phyloP scores from a whole-genome alignment of 1,284 basidiomycete genomes.

The Sporisorium exsertum region DNA sequence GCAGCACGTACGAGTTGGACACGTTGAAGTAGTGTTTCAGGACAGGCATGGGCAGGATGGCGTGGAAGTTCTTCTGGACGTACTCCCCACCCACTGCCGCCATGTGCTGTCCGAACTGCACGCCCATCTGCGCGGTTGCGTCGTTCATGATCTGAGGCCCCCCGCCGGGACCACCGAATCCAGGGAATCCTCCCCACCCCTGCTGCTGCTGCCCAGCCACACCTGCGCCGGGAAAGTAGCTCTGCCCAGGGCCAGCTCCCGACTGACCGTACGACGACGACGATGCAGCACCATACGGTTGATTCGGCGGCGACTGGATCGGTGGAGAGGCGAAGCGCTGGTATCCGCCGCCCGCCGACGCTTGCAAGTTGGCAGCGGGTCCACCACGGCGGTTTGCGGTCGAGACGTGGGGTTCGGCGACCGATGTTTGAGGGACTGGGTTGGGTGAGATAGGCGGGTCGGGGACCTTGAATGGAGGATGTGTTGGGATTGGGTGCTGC shows the following conservation, averaged over 20 bases:
- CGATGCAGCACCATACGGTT: slow-evolving; percentile 12
- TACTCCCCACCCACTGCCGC: slow-evolving; percentile 95
- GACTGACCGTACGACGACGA: slow-evolving; percentile 22
- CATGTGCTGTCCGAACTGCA: slow-evolving; percentile 92
- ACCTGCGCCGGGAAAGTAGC: slow-evolving; percentile 25
- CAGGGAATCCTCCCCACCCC: slow-evolving; percentile 30
- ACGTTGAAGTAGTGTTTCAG: slow-evolving; percentile 97
- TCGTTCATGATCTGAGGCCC: slow-evolving; percentile 77
- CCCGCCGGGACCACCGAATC: slow-evolving; percentile 19
- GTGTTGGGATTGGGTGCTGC: slow-evolving; percentile 67
- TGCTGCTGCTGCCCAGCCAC: slow-evolving; percentile 3
- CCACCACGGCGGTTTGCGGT: slow-evolving; percentile 33
- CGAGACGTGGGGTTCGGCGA: slow-evolving; percentile 45
- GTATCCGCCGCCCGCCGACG: slow-evolving; percentile 40
- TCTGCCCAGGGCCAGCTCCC: slow-evolving; percentile 3
- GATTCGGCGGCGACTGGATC: slow-evolving; percentile 33
- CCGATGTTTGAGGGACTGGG: slow-evolving; percentile 27
- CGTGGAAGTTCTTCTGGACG: slow-evolving; percentile 81
- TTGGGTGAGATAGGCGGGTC: slow-evolving; percentile 59
- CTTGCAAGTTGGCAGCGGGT: slow-evolving; percentile 30
- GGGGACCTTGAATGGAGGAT: slow-evolving; percentile 62
- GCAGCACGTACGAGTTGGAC: slow-evolving; percentile 93
- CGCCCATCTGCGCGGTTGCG: slow-evolving; percentile 92
- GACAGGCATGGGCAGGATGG: slow-evolving; percentile 61
- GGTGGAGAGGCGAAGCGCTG: slow-evolving; percentile 52